Evolutionary conservation across 2,329 filamentous ascomycete species (phyloP).

Genomic region (Leptodontidium sp.): DNA sequence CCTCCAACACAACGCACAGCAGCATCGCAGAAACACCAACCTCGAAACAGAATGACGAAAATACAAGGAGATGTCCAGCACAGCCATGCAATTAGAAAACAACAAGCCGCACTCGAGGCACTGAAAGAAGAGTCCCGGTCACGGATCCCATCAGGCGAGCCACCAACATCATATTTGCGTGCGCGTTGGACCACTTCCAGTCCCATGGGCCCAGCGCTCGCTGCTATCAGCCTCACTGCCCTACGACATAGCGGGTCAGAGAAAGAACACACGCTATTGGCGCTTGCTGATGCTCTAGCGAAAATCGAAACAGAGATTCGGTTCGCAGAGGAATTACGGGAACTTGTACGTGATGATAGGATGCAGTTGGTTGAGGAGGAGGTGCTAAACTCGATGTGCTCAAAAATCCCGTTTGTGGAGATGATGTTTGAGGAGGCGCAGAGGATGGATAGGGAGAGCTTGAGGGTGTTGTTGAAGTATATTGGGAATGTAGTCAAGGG

Average conservation of each 20-base stretch:
- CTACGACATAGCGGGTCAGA: background rate
- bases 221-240: background rate
- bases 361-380: background rate
- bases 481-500: background rate
- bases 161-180: background rate
- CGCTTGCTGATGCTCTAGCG: background rate
- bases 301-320: background rate
- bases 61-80: background rate
- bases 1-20: background rate
- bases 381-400: background rate
- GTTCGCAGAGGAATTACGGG: background rate
- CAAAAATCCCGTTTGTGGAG: conserved; percentile 15
- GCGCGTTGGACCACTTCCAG: background rate
- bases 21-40: background rate
- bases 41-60: background rate
- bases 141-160: background rate
- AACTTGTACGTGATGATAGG: background rate
- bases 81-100: background rate
- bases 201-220: background rate
- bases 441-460: background rate
- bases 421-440: conserved; percentile 3
- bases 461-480: background rate
- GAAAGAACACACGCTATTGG: background rate
- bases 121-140: background rate
- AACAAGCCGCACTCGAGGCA: background rate